Evolutionary conservation across 768 basidiomycete genomes (phyloP).

Genomic region (Agrocybe praecox): DNA sequence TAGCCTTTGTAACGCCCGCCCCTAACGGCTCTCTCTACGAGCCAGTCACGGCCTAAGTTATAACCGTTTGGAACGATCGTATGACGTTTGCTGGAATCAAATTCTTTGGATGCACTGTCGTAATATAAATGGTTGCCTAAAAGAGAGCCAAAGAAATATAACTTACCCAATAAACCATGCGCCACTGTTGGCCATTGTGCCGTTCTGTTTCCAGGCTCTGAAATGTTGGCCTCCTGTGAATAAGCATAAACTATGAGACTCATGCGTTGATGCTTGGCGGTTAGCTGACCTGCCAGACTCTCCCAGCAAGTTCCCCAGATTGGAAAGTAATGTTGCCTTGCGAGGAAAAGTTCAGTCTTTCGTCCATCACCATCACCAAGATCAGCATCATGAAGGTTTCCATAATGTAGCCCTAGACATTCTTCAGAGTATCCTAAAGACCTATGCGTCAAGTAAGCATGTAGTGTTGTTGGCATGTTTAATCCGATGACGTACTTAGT

Average conservation of each 20-base stretch:
- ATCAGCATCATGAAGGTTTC: conserved; percentile 75
- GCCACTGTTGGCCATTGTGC: conserved; percentile 65
- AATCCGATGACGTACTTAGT: conserved; percentile 50
- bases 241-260: background rate
- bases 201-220: conserved; percentile 89
- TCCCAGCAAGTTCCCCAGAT: conserved; percentile 90
- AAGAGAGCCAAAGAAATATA: conserved; percentile 20
- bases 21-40: conserved; percentile 66
- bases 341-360: conserved; percentile 69
- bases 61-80: conserved; percentile 80
- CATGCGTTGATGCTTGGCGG: background rate
- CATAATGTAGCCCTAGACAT: conserved; percentile 79
- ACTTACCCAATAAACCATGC: conserved; percentile 88
- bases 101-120: conserved; percentile 59
- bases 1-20: conserved; percentile 64
- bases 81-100: conserved; percentile 51
- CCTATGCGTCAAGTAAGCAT: conserved; percentile 29
- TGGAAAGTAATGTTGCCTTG: conserved; percentile 78
- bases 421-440: conserved; percentile 84
- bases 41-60: conserved; percentile 77
- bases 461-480: background rate
- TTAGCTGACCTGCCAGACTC: conserved; percentile 59
- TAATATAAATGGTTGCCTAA: background rate
- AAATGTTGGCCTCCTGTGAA: conserved; percentile 78
- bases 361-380: conserved; percentile 81